Evolutionary conservation across 2,329 filamentous ascomycete genomes (phyloP).

Genomic region (Fusarium sp.): DNA sequence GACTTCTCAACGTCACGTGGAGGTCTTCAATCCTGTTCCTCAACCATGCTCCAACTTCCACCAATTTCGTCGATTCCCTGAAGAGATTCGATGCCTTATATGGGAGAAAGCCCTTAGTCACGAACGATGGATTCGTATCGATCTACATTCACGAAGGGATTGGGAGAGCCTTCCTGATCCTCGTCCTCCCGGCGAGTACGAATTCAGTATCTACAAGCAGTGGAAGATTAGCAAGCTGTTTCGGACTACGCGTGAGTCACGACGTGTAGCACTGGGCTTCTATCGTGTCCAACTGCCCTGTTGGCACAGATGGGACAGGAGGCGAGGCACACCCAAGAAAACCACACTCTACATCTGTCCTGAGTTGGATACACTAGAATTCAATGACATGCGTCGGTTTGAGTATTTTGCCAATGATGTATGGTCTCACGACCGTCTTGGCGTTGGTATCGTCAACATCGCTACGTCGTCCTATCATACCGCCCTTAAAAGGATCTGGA

Average conservation of each 20-base stretch:
- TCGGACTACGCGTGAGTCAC: neutral
- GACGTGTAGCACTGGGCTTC: neutral
- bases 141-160: accelerated
- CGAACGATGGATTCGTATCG: slow-evolving; percentile 1
- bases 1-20: neutral
- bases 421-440: neutral
- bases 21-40: neutral
- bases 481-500: too few species aligned
- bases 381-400: accelerated
- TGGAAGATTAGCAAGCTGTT: slow-evolving; percentile 8
- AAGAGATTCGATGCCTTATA: neutral
- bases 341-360: neutral
- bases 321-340: accelerated
- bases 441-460: slow-evolving; percentile 1
- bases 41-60: neutral
- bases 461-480: neutral
- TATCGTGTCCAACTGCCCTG: slow-evolving; percentile 9
- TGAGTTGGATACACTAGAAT: neutral
- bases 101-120: slow-evolving; percentile 1
- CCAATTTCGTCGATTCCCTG: neutral
- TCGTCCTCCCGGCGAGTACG: accelerated
- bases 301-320: neutral
- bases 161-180: neutral
- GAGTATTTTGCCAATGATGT: neutral
- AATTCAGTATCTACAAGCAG: accelerated